Evolutionary conservation across 2,329 filamentous ascomycete genomes (phyloP), one percentile per base, ranked within the genome.

Genomic region (Tolypocladium ophioglossoides): DNA sequence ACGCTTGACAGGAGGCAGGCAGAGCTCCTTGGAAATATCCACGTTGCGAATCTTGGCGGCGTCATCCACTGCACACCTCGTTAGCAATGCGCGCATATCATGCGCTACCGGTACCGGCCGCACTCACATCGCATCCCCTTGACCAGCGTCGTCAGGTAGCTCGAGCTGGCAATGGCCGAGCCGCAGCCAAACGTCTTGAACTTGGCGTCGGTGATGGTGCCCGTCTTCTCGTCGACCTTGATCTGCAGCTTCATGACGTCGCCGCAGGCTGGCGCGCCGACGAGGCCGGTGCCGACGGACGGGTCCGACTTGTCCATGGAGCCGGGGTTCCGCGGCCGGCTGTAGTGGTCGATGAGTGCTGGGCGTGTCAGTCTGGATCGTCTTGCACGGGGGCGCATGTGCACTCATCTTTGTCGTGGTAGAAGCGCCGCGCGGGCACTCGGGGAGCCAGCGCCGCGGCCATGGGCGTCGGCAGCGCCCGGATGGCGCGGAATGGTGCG

Each of bases 171-270:
- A 72, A 99, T 99, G 60, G 94, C 94, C 34, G 86, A 91, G 54
- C 91, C 91, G 70, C 91, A 96, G 52, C 91, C 91, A 68, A 96
- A 96, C 0, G 91, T 96, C 84, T 96, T 96, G 83, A 96, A 96
- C 74, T 95, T 94, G 69, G 95, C 91, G 64, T 96, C 92, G 64
- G 85, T 85, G 69, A 96, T 96, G 63, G 85, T 92, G 70, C 94
- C 89, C 65, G 84, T 89, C 63, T 86, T 79, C 60, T 89, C 88
- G 73, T 96, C 91, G 64, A 96, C 91, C 56, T 89, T 86, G 73
- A 94, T 95, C 67, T 74, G 68, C 8, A 70, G 62, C 76, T 94
- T 94, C 87, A 95, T 95, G 59, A 95, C 89, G 71, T 95, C 90
- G 71, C 89, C 89, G 68, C 89, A 95, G 47, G 89, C 89, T 47